These are phyloP conservation scores for Ascochyta lentis DNA, from an alignment of 2,329 filamentous ascomycete species.

Conservation along the genomic window DNA sequence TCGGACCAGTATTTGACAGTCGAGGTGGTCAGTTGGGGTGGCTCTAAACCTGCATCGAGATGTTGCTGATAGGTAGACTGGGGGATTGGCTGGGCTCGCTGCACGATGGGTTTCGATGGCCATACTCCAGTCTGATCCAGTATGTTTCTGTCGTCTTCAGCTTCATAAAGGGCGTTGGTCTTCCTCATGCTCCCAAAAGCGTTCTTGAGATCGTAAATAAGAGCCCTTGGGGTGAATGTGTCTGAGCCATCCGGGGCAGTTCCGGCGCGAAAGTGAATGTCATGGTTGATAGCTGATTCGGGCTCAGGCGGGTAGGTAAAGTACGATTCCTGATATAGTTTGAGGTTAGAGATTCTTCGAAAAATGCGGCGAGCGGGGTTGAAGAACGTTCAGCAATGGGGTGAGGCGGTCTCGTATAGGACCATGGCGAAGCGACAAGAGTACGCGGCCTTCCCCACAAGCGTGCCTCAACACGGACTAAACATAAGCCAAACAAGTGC, in stretches of 20 bases:
- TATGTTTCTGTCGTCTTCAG: conserved; percentile 51
- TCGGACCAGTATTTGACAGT: conserved; percentile 96
- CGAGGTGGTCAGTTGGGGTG: conserved; percentile 69
- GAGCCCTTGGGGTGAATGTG: conserved; percentile 87
- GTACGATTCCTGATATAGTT: conserved; percentile 78
- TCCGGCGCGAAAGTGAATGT: conserved; percentile 87
- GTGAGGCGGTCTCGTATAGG: conserved; percentile 7
- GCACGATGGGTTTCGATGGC: conserved; percentile 61
- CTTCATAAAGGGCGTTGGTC: conserved; percentile 86
- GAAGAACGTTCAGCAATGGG: not conserved
- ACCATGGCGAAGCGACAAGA: conserved; percentile 21
- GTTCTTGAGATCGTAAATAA: conserved; percentile 95
- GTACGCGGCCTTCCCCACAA: conserved; percentile 27
- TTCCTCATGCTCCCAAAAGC: conserved; percentile 88
- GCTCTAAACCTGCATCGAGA: conserved; percentile 72
- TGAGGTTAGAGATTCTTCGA: conserved; percentile 1
- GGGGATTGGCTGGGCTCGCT: conserved; percentile 68
- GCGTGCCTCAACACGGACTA: conserved; percentile 12
- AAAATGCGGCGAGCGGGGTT: not conserved
- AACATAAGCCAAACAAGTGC: not conserved
- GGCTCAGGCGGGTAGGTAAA: conserved; percentile 80
- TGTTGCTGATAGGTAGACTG: conserved; percentile 79
- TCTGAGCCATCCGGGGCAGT: conserved; percentile 83
- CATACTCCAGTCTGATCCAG: conserved; percentile 38
- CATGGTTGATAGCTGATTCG: conserved; percentile 75